Base-by-base conservation (phyloP, 129 eudicot species). In the Centrapalus pauciflorus region DNA sequence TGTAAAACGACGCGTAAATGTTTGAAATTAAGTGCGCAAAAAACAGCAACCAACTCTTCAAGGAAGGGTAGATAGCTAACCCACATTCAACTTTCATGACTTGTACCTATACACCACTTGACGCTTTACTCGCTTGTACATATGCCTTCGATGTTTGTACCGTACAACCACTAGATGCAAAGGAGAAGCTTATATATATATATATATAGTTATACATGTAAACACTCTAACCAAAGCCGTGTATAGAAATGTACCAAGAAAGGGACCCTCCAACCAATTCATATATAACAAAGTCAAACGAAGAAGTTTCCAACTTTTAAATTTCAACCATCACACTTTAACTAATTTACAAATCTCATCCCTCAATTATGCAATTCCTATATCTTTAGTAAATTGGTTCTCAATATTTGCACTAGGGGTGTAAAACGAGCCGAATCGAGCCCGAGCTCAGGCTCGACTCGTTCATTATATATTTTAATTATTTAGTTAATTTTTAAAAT, bases 271-370 rank as follows among this genome's bases (percentile, higher is more conserved):
- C 75, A 82, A 76, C 81, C 50, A 73, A 55, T 49, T 67, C 70
- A 49, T 48, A 33, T 19, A 25, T n/a, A n/a, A n/a, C 21, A 74
- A 79, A 76, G 92, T 85, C 92, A 79, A 82, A 29, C 17, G 16
- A 82, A 61, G 70, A 46, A 64, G 37, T 80, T 79, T 74, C 64
- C 32, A 7, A n/a, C n/a, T n/a, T n/a, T n/a, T n/a, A n/a, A n/a
- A n/a, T n/a, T n/a, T n/a, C n/a, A n/a, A 10, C 28, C 50, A 24
- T 37, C 71, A 0, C 8, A 70, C 80, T 37, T 65, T 48, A 26
- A 25, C 25, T 33, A 32, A 28, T 24, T 4, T 66, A 48, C 68
- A 66, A 45, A 24, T 43, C 41, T 25, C 10, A 0, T 56, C 68
- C 73, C 23, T 43, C 20, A 3, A 43, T 32, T 45, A 4, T 21